These are phyloP conservation scores for Epichloe hybrida DNA, from an alignment of 2,329 filamentous ascomycete species.

Conservation along the genomic window DNA sequence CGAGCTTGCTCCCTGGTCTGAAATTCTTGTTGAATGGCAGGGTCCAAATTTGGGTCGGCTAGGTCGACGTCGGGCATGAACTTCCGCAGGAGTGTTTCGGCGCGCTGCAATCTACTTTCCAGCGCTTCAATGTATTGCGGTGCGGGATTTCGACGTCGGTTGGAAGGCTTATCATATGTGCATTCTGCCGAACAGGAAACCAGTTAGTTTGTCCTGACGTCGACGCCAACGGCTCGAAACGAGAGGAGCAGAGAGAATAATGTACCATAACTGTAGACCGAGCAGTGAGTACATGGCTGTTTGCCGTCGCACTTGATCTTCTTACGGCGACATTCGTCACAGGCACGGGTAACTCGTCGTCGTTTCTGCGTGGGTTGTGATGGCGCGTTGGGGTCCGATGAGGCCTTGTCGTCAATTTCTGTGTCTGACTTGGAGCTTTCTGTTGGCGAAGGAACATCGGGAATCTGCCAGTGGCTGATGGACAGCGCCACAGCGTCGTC, in stretches of 20 bases:
- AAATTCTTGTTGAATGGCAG: conserved; percentile 57
- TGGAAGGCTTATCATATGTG: conserved; percentile 90
- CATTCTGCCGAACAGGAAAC: conserved; percentile 48
- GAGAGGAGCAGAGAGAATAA: not conserved
- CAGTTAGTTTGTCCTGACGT: not conserved
- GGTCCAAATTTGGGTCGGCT: conserved; percentile 71
- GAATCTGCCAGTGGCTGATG: conserved; percentile 21
- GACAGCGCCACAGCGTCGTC: conserved; percentile 27
- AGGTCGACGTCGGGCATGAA: conserved; percentile 76
- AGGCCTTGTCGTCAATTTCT: conserved; percentile 24
- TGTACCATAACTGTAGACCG: conserved; percentile 94
- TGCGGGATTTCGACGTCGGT: conserved; percentile 76
- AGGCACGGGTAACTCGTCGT: conserved; percentile 65
- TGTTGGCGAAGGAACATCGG: conserved; percentile 25
- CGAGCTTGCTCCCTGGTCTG: conserved; percentile 40
- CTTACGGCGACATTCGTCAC: conserved; percentile 71
- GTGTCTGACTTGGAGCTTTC: conserved; percentile 30
- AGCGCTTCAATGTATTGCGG: conserved; percentile 88
- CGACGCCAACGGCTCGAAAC: not conserved
- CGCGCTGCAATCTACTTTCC: conserved; percentile 69
- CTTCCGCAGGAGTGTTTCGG: conserved; percentile 64
- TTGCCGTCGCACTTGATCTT: conserved; percentile 84
- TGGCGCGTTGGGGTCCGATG: conserved; percentile 20
- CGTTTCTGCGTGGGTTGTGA: conserved; percentile 58
- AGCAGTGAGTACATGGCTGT: conserved; percentile 87